Conservation (phyloP, 352 stramenopile genomes). For the Thraustotheca clavata region DNA sequence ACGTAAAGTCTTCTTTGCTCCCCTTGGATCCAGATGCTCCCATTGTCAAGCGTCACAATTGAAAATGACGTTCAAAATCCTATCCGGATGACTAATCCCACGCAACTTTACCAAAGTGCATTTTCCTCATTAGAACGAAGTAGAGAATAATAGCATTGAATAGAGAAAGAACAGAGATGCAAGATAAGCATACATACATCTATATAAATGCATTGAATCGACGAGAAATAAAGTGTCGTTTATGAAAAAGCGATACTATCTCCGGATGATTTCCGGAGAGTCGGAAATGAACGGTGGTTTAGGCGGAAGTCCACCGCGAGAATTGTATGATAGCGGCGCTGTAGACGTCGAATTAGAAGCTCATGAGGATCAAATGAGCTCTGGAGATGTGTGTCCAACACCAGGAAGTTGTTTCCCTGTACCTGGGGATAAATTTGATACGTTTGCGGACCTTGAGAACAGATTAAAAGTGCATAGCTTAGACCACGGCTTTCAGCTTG, state of each 20-base stretch:
- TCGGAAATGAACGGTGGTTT: slow-evolving; percentile 7
- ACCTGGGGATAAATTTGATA: slow-evolving; percentile 5
- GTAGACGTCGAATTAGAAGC: not conserved
- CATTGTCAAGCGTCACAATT: slow-evolving; percentile 8
- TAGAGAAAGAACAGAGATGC: too few relatives aligned
- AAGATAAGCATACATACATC: too few relatives aligned
- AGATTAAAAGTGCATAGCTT: slow-evolving; percentile 1
- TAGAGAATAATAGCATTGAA: too few relatives aligned
- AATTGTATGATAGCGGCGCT: not conserved
- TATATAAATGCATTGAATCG: too few relatives aligned
- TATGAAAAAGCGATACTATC: too few relatives aligned
- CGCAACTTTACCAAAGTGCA: too few relatives aligned
- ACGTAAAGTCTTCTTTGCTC: slow-evolving; percentile 76
- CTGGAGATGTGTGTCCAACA: not conserved
- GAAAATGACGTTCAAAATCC: not conserved
- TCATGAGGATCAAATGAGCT: not conserved
- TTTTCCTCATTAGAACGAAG: too few relatives aligned
- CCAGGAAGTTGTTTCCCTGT: not conserved
- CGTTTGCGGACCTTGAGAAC: slow-evolving; percentile 5
- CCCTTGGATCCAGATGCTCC: slow-evolving; percentile 35
- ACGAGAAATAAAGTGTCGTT: too few relatives aligned
- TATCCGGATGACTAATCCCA: too few relatives aligned
- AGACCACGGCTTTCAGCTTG: not conserved
- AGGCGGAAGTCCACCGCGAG: not conserved
- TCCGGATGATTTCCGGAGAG: slow-evolving; percentile 3